Percentiles rank a stretch among this genome's conserved stretches.
phyloP scores from a whole-genome alignment of 352 stramenopile genomes.

The Phytophthora pluvialis region DNA sequence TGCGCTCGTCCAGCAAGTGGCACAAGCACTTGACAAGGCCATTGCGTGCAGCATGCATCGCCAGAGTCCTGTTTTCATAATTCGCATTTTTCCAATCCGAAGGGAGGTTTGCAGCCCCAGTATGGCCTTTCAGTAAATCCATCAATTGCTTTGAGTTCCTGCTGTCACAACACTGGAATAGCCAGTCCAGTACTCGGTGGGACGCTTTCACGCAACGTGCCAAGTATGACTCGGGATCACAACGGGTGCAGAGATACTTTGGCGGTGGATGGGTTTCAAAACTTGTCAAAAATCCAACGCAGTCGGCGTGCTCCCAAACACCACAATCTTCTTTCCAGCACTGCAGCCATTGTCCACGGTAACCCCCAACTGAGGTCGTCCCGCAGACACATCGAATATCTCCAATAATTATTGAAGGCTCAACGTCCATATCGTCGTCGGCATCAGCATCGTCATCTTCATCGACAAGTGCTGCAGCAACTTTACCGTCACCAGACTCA shows the following conservation, averaged over 20 bases:
- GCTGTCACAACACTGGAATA: slow-evolving; percentile 75
- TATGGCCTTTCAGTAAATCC: slow-evolving; percentile 47
- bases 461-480: slow-evolving; percentile 15
- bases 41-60: slow-evolving; percentile 59
- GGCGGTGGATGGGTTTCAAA: slow-evolving; percentile 17
- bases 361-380: slow-evolving; percentile 47
- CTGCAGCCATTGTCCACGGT: slow-evolving; percentile 72
- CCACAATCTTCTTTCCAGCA: slow-evolving; percentile 70
- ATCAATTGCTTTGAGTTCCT: slow-evolving; percentile 61
- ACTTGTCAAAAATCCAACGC: slow-evolving; percentile 55
- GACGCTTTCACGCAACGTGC: slow-evolving; percentile 37
- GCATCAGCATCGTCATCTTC: slow-evolving; percentile 20
- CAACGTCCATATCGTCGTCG: slow-evolving; percentile 29
- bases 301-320: slow-evolving; percentile 78
- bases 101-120: slow-evolving; percentile 29
- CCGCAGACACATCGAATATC: slow-evolving; percentile 71
- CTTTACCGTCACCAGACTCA: background rate
- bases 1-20: slow-evolving; percentile 49
- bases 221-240: slow-evolving; percentile 45
- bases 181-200: slow-evolving; percentile 49
- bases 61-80: slow-evolving; percentile 43
- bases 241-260: slow-evolving; percentile 60
- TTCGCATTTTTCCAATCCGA: slow-evolving; percentile 44
- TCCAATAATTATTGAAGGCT: slow-evolving; percentile 35
- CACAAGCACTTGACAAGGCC: slow-evolving; percentile 47